Base-by-base conservation (phyloP, 805 yeast species). In the Spathaspora boniae region DNA sequence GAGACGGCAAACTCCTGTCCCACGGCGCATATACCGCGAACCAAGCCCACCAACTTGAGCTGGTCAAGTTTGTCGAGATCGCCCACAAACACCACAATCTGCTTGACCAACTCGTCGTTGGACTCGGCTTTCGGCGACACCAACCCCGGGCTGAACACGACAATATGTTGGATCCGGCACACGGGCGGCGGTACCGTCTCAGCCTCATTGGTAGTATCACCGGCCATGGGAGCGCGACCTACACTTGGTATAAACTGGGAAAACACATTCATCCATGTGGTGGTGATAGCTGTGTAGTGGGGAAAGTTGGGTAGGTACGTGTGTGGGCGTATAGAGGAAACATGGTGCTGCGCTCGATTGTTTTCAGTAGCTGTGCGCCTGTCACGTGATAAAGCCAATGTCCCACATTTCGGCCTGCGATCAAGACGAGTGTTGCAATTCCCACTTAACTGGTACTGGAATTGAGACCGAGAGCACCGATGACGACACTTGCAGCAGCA, bases 1-100 rank as follows among this genome's bases (percentile, higher is more conserved):
- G 33, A 15, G 14, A 33, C 18, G 12, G 42, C 45, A 37, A 65
- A 62, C 22, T 51, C 58, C 4, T 40, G 33, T 6, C 54, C 52
- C 30, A 67, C 48, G 16, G 64, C 54, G 29, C 50, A 53, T 3
- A 64, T 51, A 3, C 72, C 72, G 29, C 65, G 54, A 7, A 64
- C 45, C 12, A 67, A 41, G 0, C 72, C 71, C 7, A 67, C 42
- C 2, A 56, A 38, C 20, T 58, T 53, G 20, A 65, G 29, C 26
- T 60, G 59, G 26, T 58, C 60, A 9, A 45, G 35, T 3, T 37
- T 36, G 6, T 36, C 43, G 3, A 38, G 40, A 7, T 37, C 36
- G 4, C 41, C 29, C 19, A 53, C 43, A 38, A 59, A 61, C 34
- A 62, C 59, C 4, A 63, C 38, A 15, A 65, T 53, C 39, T 65